These are phyloP conservation scores for Aschersonia sp. DNA, from an alignment of 2,329 filamentous ascomycete genomes.

Conservation along the genomic window DNA sequence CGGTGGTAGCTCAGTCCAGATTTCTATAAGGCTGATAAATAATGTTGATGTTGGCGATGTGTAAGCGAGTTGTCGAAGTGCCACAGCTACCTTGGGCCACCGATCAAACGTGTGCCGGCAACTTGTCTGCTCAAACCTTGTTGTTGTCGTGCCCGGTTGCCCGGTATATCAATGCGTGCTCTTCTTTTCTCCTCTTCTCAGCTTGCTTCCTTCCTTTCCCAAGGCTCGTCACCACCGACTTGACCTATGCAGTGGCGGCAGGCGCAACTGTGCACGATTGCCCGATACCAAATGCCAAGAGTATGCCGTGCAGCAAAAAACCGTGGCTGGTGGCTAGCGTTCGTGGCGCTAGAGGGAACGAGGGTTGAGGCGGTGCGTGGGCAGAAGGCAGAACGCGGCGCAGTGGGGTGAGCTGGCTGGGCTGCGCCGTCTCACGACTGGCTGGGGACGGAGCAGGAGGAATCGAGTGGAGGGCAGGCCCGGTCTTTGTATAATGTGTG, in stretches of 20 bases:
- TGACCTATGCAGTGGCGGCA: not conserved
- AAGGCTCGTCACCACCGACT: not conserved
- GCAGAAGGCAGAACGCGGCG: not conserved
- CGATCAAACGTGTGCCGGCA: no score
- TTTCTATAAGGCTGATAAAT: no score
- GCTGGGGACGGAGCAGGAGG: conserved; percentile 16
- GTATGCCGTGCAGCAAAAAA: not conserved
- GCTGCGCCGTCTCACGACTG: conserved; percentile 2
- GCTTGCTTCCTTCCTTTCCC: not conserved
- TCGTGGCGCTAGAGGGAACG: not conserved
- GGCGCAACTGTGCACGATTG: not conserved
- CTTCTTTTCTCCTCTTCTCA: not conserved
- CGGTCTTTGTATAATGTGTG: conserved; percentile 28
- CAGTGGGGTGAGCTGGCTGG: not conserved
- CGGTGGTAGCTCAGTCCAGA: no score
- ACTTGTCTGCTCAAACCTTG: no score
- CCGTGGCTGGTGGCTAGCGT: not conserved
- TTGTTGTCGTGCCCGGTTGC: no score
- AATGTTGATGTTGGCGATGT: no score
- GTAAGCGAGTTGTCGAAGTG: no score
- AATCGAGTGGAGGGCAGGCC: conserved; percentile 29
- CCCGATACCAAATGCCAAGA: not conserved
- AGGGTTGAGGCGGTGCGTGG: not conserved
- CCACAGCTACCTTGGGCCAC: no score
- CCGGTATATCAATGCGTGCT: not conserved